These are phyloP conservation scores for Stromatinia cepivora DNA, from an alignment of 2,329 filamentous ascomycete genomes.

Conservation along the genomic window DNA sequence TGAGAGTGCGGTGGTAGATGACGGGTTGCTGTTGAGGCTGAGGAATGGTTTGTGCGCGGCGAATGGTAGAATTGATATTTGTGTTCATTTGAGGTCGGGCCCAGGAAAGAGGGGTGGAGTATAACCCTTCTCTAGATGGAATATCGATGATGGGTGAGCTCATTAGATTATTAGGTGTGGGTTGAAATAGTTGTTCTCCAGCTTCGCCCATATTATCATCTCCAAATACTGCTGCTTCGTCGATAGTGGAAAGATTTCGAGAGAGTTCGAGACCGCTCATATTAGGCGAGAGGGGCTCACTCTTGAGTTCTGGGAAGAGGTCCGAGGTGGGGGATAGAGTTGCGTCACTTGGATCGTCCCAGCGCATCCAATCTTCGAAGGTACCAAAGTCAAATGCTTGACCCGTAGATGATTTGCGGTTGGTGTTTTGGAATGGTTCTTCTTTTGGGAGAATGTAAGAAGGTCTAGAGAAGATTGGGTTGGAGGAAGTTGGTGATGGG, in stretches of 20 bases:
- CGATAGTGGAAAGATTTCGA: conserved; percentile 28
- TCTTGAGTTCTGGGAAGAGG: conserved; percentile 37
- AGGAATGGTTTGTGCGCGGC: conserved; percentile 15
- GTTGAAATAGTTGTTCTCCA: conserved; percentile 36
- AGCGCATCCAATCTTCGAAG: conserved; percentile 40
- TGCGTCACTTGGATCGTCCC: conserved; percentile 38
- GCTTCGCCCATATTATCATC: conserved; percentile 32
- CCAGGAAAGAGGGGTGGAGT: conserved; percentile 38
- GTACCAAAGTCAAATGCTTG: conserved; percentile 35
- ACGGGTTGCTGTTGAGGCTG: conserved; percentile 18
- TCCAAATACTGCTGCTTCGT: conserved; percentile 33
- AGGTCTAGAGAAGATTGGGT: conserved; percentile 27
- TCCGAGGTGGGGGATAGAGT: conserved; percentile 36
- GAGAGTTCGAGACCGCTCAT: conserved; percentile 34
- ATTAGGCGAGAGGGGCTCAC: conserved; percentile 35
- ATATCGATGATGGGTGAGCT: conserved; percentile 23
- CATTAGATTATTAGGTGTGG: conserved; percentile 23
- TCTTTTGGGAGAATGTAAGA: conserved; percentile 32
- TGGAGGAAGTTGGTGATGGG: conserved; percentile 34
- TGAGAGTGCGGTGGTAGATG: conserved; percentile 26
- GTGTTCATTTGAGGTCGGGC: conserved; percentile 27
- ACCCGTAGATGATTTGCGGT: conserved; percentile 29
- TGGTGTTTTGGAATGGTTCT: conserved; percentile 17
- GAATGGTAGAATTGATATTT: conserved; percentile 4
- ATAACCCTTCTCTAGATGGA: conserved; percentile 30